These are phyloP conservation scores for Aspergillus piperis DNA, from an alignment of 2,329 filamentous ascomycete species.

Conservation along the genomic window DNA sequence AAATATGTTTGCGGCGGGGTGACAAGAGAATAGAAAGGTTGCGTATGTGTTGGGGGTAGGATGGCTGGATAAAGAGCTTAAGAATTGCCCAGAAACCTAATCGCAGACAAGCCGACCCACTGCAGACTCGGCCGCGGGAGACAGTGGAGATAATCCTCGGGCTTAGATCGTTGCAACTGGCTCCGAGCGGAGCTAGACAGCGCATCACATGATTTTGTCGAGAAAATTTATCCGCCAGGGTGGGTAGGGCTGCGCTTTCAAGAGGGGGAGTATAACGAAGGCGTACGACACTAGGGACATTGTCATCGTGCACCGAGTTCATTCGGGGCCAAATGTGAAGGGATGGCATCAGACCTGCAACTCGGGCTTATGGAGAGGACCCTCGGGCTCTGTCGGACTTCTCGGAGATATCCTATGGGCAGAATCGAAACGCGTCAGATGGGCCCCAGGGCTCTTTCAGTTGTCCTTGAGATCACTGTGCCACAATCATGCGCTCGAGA, in stretches of 20 bases:
- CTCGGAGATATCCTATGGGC: too few relatives aligned
- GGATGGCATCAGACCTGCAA: too few relatives aligned
- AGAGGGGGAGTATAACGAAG: background rate
- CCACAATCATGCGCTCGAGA: too few relatives aligned
- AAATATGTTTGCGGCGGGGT: background rate
- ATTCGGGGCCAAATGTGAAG: too few relatives aligned
- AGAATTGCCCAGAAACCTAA: background rate
- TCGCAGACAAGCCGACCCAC: background rate
- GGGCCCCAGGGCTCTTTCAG: too few relatives aligned
- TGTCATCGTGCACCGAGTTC: too few relatives aligned
- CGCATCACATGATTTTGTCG: too few relatives aligned
- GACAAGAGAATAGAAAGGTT: background rate
- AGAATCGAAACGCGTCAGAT: too few relatives aligned
- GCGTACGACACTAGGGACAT: background rate
- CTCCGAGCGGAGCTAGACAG: background rate
- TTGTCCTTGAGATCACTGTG: too few relatives aligned
- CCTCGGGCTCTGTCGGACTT: too few relatives aligned
- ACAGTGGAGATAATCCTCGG: background rate
- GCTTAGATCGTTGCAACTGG: background rate
- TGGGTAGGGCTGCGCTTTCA: background rate
- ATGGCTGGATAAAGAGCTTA: background rate
- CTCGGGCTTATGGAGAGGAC: too few relatives aligned
- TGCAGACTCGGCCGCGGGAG: background rate
- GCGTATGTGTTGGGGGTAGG: background rate
- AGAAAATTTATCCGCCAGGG: background rate